Conservation (phyloP, 1,284 basidiomycete genomes). For the Phellopilus nigrolimitatus region DNA sequence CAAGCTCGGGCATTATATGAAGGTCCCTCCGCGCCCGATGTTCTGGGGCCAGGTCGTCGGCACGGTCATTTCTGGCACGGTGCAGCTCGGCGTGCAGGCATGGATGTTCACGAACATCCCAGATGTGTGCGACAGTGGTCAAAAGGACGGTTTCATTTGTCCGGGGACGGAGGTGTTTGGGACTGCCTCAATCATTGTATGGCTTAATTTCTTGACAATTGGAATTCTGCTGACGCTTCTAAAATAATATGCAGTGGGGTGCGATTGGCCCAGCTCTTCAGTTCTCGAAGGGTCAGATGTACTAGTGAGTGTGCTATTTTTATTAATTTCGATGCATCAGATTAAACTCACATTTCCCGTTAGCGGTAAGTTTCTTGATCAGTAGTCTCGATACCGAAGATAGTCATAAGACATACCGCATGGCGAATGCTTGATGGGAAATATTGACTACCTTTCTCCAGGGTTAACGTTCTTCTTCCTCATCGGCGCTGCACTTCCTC, state of each 20-base stretch:
- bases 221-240: neutral
- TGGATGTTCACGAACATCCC: slow-evolving; percentile 35
- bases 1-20: slow-evolving; percentile 32
- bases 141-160: slow-evolving; percentile 37
- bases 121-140: slow-evolving; percentile 20
- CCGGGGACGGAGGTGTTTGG: slow-evolving; percentile 38
- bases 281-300: slow-evolving; percentile 38
- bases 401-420: too few species aligned
- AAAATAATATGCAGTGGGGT: slow-evolving; percentile 31
- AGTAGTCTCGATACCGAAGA: too few species aligned
- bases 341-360: neutral
- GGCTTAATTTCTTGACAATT: neutral
- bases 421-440: neutral
- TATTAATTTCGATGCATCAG: neutral
- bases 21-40: slow-evolving; percentile 30
- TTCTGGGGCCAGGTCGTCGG: slow-evolving; percentile 36
- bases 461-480: slow-evolving; percentile 50
- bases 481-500: slow-evolving; percentile 44
- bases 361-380: neutral
- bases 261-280: slow-evolving; percentile 37
- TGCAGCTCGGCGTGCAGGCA: slow-evolving; percentile 31
- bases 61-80: slow-evolving; percentile 32
- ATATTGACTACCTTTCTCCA: neutral
- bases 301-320: slow-evolving; percentile 26
- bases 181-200: slow-evolving; percentile 24